phyloP scores from a whole-genome alignment of 1,139 yeast species.

The Kodamaea alishanica region DNA sequence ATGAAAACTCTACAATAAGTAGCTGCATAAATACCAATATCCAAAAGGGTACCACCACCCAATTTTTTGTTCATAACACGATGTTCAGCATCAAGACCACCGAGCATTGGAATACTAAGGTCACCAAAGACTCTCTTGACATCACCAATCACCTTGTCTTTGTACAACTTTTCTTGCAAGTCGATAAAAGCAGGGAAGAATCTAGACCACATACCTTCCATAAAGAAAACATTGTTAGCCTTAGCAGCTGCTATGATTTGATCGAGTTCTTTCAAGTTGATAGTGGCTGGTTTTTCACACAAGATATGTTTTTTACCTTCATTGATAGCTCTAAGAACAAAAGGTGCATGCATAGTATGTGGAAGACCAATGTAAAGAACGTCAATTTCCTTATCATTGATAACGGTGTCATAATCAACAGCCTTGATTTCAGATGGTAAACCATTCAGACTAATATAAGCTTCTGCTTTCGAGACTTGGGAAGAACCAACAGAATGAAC shows the following conservation, averaged over 20 bases:
- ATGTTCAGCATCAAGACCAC: constrained; percentile 11
- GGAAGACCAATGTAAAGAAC: constrained; percentile 60
- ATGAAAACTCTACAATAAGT: constrained; percentile 46
- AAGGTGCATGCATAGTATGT: constrained; percentile 51
- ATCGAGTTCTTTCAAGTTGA: constrained; percentile 46
- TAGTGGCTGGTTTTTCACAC: constrained; percentile 60
- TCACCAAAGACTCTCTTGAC: constrained; percentile 41
- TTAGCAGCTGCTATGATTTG: constrained; percentile 46
- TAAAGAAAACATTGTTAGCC: constrained; percentile 43
- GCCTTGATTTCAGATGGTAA: constrained; percentile 9
- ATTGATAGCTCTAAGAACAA: constrained; percentile 46
- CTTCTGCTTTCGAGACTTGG: constrained; percentile 23
- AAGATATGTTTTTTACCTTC: constrained; percentile 53
- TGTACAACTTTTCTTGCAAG: constrained; percentile 38
- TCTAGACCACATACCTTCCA: constrained; percentile 69
- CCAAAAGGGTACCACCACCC: constrained; percentile 62
- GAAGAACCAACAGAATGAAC: constrained; percentile 35
- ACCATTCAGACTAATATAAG: constrained; percentile 17
- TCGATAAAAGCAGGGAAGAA: constrained; percentile 50
- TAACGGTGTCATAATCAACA: constrained; percentile 31
- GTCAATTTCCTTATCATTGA: constrained; percentile 43
- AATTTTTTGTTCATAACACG: constrained; percentile 39
- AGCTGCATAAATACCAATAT: constrained; percentile 56
- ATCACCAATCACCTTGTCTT: constrained; percentile 46
- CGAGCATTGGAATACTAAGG: constrained; percentile 33